A percentile compares a stretch with the other conserved stretches of the same genome.
phyloP scores from a whole-genome alignment of 116 monocot species.

The Iris pallida region DNA sequence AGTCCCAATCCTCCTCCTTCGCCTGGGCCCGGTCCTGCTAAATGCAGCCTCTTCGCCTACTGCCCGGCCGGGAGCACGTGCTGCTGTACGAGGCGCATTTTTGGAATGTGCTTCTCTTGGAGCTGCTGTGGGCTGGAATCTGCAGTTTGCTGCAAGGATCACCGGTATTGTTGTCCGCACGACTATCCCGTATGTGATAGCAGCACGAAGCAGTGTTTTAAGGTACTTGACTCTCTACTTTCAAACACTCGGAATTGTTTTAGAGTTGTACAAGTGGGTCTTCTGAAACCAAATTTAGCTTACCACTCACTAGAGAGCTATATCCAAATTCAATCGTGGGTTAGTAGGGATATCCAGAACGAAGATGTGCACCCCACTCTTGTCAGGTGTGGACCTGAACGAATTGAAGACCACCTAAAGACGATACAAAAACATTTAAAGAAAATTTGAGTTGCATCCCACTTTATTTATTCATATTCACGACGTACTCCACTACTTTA shows the following conservation, averaged over 20 bases:
- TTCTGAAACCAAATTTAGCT: no score
- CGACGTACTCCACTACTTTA: no score
- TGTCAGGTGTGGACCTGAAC: neutral
- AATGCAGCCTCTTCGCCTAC: conserved; percentile 66
- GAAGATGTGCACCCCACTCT: neutral
- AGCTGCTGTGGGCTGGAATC: conserved; percentile 80
- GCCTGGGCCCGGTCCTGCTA: conserved; percentile 67
- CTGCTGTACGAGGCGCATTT: conserved; percentile 61
- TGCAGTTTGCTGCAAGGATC: conserved; percentile 89
- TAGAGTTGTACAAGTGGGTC: no score
- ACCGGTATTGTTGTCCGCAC: conserved; percentile 68
- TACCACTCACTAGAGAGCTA: no score
- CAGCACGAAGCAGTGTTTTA: conserved; percentile 47
- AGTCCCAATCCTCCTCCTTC: conserved; percentile 86
- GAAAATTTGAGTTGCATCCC: no score
- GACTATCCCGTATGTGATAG: conserved; percentile 80
- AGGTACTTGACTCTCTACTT: conserved; percentile 29
- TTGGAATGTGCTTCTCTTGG: conserved; percentile 87
- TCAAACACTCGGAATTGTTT: no score
- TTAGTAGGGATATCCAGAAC: no score
- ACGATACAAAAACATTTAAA: no score
- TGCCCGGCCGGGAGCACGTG: conserved; percentile 78
- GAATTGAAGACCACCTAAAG: neutral
- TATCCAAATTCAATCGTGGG: no score
- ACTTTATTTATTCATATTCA: no score